These are phyloP conservation scores for Torulaspora gathmanii DNA, from an alignment of 805 yeast species.

Conservation along the genomic window DNA sequence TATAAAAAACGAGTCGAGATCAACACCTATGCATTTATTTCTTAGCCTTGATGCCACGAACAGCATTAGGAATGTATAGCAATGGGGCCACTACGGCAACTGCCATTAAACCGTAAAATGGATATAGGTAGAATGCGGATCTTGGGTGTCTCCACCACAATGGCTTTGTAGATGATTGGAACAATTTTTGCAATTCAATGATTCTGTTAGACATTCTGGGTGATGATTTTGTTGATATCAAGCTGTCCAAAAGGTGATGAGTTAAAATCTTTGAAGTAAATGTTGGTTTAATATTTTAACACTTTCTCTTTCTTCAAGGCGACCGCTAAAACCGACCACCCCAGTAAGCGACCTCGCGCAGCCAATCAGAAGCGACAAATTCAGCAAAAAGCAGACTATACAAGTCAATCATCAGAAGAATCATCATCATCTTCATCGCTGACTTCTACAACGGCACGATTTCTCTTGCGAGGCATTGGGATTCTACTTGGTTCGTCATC, in stretches of 20 bases:
- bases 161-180: conserved; percentile 55
- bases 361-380: conserved; percentile 12
- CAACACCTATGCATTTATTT: conserved; percentile 10
- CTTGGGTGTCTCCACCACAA: conserved; percentile 60
- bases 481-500: conserved; percentile 1
- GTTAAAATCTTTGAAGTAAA: neutral
- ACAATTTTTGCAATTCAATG: conserved; percentile 54
- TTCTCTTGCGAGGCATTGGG: conserved; percentile 17
- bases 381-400: neutral
- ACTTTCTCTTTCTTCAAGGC: conserved; percentile 1
- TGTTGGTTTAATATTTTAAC: neutral
- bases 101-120: conserved; percentile 71
- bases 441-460: conserved; percentile 23
- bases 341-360: conserved; percentile 1
- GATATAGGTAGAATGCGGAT: conserved; percentile 67
- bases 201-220: conserved; percentile 41
- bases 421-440: conserved; percentile 32
- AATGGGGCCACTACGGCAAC: conserved; percentile 62
- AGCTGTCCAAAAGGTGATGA: neutral
- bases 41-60: conserved; percentile 58
- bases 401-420: neutral
- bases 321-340: conserved; percentile 8
- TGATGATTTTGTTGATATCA: neutral
- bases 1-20: conserved; percentile 3
- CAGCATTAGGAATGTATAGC: conserved; percentile 68